phyloP scores from a whole-genome alignment of 2,329 filamentous ascomycete species.

The Cladosporium sp. region DNA sequence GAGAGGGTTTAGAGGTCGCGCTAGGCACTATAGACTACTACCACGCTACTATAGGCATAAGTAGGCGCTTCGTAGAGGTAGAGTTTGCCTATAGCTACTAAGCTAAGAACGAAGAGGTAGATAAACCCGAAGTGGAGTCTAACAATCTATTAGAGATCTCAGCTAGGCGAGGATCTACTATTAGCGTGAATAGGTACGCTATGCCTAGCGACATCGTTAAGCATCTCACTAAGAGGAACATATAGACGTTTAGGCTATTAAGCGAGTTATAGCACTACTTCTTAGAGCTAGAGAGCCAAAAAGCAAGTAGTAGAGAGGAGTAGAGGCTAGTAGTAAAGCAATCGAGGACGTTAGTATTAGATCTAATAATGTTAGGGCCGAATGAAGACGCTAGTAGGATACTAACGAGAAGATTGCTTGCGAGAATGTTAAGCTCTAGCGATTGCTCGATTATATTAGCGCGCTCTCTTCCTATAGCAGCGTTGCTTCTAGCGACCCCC shows the following conservation, averaged over 20 bases:
- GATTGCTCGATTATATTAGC: not conserved
- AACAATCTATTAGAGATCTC: conserved; percentile 20
- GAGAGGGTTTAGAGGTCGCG: conserved; percentile 15
- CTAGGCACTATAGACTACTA: conserved; percentile 18
- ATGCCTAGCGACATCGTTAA: conserved; percentile 22
- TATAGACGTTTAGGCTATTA: conserved; percentile 21
- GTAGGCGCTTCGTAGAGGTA: conserved; percentile 15
- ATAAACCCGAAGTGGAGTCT: conserved; percentile 22
- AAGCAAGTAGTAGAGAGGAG: not conserved
- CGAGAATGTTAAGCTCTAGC: not conserved
- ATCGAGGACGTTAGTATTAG: conserved; percentile 1
- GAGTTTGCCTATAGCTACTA: conserved; percentile 21
- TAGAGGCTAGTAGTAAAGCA: not conserved
- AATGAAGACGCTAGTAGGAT: not conserved
- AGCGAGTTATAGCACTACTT: conserved; percentile 12
- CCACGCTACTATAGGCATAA: conserved; percentile 18
- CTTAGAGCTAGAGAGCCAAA: conserved; percentile 11
- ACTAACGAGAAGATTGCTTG: not conserved
- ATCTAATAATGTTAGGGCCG: not conserved
- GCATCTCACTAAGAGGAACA: conserved; percentile 21
- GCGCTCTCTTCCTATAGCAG: not conserved
- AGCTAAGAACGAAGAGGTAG: conserved; percentile 19
- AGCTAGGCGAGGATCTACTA: conserved; percentile 14
- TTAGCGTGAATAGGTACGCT: conserved; percentile 15
- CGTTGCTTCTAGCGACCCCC: not conserved